phyloP scores from a whole-genome alignment of 192 early-diverging fungal species.

The Backusella circina region DNA sequence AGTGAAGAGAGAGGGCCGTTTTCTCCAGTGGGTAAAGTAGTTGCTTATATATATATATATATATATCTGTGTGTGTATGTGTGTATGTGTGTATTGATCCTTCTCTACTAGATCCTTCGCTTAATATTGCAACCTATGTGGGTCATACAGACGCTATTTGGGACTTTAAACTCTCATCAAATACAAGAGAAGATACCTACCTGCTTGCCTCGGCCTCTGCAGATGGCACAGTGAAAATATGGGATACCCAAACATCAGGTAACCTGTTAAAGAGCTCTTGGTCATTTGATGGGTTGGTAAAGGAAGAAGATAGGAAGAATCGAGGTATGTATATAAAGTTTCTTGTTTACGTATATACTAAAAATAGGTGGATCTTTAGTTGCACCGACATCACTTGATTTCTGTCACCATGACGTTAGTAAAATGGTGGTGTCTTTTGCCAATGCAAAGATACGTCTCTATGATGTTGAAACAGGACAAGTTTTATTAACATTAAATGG shows the following conservation, averaged over 20 bases:
- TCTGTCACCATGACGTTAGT: slow-evolving; percentile 54
- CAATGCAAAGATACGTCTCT: slow-evolving; percentile 63
- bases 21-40: slow-evolving; percentile 42
- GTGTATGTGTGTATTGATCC: not conserved
- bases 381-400: slow-evolving; percentile 67
- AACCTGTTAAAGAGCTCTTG: slow-evolving; percentile 49
- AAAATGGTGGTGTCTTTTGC: slow-evolving; percentile 62
- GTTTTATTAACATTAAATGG: slow-evolving; percentile 50
- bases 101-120: slow-evolving; percentile 37
- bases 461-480: slow-evolving; percentile 75
- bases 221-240: slow-evolving; percentile 80
- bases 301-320: not conserved
- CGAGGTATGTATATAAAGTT: not conserved
- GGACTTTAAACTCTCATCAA: slow-evolving; percentile 70
- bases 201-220: slow-evolving; percentile 71
- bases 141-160: slow-evolving; percentile 86
- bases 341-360: not conserved
- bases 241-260: slow-evolving; percentile 55
- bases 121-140: slow-evolving; percentile 59
- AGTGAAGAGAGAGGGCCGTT: slow-evolving; percentile 50
- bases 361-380: no score
- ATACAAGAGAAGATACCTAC: slow-evolving; percentile 39
- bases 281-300: slow-evolving; percentile 36
- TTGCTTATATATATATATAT: not conserved
- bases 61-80: no score